Base-by-base conservation (phyloP, 148 eudicot genomes). In the Rheum nobile region DNA sequence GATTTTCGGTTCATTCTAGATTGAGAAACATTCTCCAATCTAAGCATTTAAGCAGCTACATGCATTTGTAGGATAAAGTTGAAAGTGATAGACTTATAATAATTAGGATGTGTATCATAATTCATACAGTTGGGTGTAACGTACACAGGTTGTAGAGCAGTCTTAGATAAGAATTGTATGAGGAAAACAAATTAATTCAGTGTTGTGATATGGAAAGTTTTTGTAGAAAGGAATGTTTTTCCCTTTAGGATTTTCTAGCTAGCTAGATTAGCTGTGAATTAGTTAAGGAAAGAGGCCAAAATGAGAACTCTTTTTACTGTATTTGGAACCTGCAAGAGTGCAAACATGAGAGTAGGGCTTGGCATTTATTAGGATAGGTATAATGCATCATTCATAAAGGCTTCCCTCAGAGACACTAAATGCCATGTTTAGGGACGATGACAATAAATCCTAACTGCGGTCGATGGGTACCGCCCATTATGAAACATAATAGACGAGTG, bases 11-110 rank as follows among this genome's bases (percentile, higher is more conserved):
- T 72, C 63, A 72, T 31, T 41, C 42, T 38, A 72, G 39, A 28
- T 72, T 72, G 63, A 72, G 61, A 31, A 48, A 72, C 70, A 38
- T 71, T 71, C 35, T 26, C 74, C 55, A 26, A 41, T 41, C 21
- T 24, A 48, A 71, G 54, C 54, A 42, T 71, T 71, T 71, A 71
- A 26, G 35, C 35, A 44, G 55, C 21, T 39, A 43, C 10, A 63
- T 63, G 21, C 68, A 29, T 63, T 29, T 63, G 68, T 63, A 31
- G 68, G 7, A 63, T 29, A 63, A 35, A 9, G 38, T 63, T 29
- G 68, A 28, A 59, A 63, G 31, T 31, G n/a, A 63, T 31, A 63
- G 37, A 31, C 38, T 29, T 29, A 63, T 11, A 11, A 7, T 26
- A 24, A 24, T 61, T 12, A 61, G 29, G 68, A 6, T 61, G 37